Conservation (phyloP, 495 filamentous ascomycete species). For the Cercophora sp. region DNA sequence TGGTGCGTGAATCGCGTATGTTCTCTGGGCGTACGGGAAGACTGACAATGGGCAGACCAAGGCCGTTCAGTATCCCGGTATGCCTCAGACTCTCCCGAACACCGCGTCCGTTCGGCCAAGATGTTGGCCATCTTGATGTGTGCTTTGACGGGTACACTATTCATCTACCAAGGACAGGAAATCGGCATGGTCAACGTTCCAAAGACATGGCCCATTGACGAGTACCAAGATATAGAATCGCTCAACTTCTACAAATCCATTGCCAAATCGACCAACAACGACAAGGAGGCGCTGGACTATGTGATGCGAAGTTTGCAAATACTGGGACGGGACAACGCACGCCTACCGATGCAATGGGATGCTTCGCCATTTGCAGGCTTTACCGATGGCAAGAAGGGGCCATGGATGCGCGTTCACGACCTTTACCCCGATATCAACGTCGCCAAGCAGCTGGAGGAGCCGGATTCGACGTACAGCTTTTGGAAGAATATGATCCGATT, state of each 20-base stretch:
- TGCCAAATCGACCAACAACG: conserved; percentile 23
- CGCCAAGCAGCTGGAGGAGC: conserved; percentile 38
- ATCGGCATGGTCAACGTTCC: conserved; percentile 73
- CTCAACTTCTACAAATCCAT: conserved; percentile 55
- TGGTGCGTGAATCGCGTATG: conserved; percentile 25
- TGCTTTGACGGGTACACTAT: conserved; percentile 63
- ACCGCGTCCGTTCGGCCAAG: conserved; percentile 50
- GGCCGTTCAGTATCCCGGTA: conserved; percentile 61
- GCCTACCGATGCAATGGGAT: conserved; percentile 63
- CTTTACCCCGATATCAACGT: conserved; percentile 51
- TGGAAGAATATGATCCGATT: conserved; percentile 42
- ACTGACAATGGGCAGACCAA: conserved; percentile 40
- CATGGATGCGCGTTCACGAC: conserved; percentile 59
- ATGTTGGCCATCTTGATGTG: conserved; percentile 46
- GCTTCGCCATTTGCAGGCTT: conserved; percentile 21
- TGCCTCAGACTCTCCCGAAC: conserved; percentile 42
- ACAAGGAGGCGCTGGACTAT: conserved; percentile 45
- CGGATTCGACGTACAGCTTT: conserved; percentile 39
- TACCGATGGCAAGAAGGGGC: conserved; percentile 17
- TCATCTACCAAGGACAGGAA: conserved; percentile 75
- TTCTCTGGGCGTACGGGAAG: too few species aligned
- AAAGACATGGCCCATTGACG: conserved; percentile 56
- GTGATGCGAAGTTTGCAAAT: conserved; percentile 56
- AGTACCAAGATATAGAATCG: conserved; percentile 71
- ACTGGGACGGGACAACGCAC: conserved; percentile 51